Conservation (phyloP, 805 yeast genomes). For the Candida qinlingensis region DNA sequence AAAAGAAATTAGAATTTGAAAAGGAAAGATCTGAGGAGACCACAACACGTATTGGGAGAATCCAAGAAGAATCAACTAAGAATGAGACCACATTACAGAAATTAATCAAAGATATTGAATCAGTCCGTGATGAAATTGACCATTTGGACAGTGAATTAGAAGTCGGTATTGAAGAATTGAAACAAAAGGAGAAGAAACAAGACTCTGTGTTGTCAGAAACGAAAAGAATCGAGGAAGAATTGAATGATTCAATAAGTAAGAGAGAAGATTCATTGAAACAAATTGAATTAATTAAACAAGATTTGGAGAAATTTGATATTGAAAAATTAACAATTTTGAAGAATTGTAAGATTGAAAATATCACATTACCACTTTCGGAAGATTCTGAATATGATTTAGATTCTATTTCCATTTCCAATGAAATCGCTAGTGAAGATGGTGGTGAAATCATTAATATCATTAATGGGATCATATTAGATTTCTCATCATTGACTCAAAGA, state of each 20-base stretch:
- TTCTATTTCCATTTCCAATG: conserved; percentile 18
- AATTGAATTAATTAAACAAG: conserved; percentile 42
- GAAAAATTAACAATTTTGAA: conserved; percentile 57
- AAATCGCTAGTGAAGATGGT: conserved; percentile 45
- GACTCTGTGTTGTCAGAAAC: conserved; percentile 28
- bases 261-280: conserved; percentile 29
- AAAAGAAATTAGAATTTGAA: conserved; percentile 63
- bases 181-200: conserved; percentile 28
- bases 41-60: conserved; percentile 36
- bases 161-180: conserved; percentile 31
- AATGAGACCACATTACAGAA: conserved; percentile 31
- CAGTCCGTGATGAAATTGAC: conserved; percentile 30
- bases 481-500: conserved; percentile 36
- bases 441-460: conserved; percentile 31
- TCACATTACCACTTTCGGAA: conserved; percentile 50
- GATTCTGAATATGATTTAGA: conserved; percentile 3
- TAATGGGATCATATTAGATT: conserved; percentile 52
- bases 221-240: conserved; percentile 43
- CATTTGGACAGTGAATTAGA: conserved; percentile 37
- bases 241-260: conserved; percentile 30
- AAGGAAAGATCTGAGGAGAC: conserved; percentile 52
- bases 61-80: conserved; percentile 34
- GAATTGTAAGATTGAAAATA: conserved; percentile 69
- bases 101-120: conserved; percentile 29
- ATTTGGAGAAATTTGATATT: conserved; percentile 44